These are phyloP conservation scores for Platismatia glauca DNA, from an alignment of 495 filamentous ascomycete genomes.

Conservation along the genomic window DNA sequence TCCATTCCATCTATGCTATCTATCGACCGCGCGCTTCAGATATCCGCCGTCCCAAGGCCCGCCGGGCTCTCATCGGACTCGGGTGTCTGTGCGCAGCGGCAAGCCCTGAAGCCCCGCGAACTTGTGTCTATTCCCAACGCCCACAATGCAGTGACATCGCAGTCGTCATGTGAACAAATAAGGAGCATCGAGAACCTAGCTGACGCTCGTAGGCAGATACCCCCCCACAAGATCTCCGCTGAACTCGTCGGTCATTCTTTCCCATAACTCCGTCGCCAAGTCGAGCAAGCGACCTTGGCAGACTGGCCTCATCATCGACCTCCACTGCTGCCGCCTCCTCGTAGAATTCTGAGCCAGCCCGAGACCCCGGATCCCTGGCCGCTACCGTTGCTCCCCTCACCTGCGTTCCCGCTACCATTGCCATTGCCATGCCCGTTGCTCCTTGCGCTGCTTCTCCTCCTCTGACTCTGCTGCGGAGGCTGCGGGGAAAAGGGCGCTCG, in stretches of 20 bases:
- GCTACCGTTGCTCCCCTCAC: slow-evolving; percentile 20
- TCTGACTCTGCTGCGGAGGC: slow-evolving; percentile 10
- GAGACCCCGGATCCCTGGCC: slow-evolving; percentile 11
- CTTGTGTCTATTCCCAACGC: slow-evolving; percentile 7
- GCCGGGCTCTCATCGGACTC: neutral
- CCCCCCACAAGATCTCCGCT: neutral
- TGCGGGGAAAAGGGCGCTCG: neutral
- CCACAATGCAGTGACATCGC: slow-evolving; percentile 4
- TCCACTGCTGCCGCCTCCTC: slow-evolving; percentile 5
- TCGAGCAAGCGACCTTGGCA: neutral
- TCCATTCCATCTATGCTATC: neutral
- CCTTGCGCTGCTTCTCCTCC: slow-evolving; percentile 9
- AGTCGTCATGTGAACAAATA: neutral
- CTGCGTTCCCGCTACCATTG: slow-evolving; percentile 10
- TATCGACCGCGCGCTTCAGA: neutral
- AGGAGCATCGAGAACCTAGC: neutral
- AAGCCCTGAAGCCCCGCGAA: neutral
- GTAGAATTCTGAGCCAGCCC: slow-evolving; percentile 21
- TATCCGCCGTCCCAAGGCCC: neutral
- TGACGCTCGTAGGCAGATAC: neutral
- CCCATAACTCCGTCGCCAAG: neutral
- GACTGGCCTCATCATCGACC: slow-evolving; percentile 9
- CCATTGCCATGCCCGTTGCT: slow-evolving; percentile 2
- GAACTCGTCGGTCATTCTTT: neutral
- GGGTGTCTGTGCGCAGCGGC: neutral